These are phyloP conservation scores for Boletus mariae DNA, from an alignment of 1,284 basidiomycete species.

Conservation along the genomic window DNA sequence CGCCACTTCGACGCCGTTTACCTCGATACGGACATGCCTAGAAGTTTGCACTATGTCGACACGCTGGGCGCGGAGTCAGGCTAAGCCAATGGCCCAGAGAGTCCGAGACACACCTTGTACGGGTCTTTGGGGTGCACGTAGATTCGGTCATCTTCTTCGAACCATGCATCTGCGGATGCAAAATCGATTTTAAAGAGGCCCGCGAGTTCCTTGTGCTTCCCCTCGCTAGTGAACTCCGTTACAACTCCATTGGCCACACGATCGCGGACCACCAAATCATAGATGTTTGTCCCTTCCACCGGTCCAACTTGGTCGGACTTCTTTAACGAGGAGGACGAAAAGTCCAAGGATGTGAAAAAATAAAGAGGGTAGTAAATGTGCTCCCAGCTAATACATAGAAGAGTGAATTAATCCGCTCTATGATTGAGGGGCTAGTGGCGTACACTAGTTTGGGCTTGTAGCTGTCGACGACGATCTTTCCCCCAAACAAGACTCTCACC, in stretches of 20 bases:
- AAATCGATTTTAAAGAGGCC: constrained; percentile 51
- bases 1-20: constrained; percentile 59
- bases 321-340: constrained; percentile 38
- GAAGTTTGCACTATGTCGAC: constrained; percentile 60
- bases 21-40: constrained; percentile 55
- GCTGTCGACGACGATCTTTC: constrained; percentile 53
- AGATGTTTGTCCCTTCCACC: constrained; percentile 34
- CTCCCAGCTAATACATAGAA: constrained; percentile 48
- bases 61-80: constrained; percentile 32
- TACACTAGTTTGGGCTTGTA: constrained; percentile 55
- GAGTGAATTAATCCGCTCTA: neutral
- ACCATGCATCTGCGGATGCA: constrained; percentile 55
- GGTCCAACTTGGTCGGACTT: constrained; percentile 29
- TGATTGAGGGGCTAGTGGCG: constrained; percentile 24
- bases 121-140: constrained; percentile 63
- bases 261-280: constrained; percentile 46
- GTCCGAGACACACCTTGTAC: constrained; percentile 48
- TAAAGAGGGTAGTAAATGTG: constrained; percentile 50
- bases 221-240: constrained; percentile 35
- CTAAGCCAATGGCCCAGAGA: too few species aligned
- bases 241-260: constrained; percentile 40
- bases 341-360: constrained; percentile 47
- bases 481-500: constrained; percentile 51
- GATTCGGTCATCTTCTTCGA: constrained; percentile 64
- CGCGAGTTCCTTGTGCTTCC: constrained; percentile 37